Evolutionary conservation across 2,329 filamentous ascomycete species (phyloP), one percentile per base, ranked within the genome.

Genomic region (Monosporascus sp.): DNA sequence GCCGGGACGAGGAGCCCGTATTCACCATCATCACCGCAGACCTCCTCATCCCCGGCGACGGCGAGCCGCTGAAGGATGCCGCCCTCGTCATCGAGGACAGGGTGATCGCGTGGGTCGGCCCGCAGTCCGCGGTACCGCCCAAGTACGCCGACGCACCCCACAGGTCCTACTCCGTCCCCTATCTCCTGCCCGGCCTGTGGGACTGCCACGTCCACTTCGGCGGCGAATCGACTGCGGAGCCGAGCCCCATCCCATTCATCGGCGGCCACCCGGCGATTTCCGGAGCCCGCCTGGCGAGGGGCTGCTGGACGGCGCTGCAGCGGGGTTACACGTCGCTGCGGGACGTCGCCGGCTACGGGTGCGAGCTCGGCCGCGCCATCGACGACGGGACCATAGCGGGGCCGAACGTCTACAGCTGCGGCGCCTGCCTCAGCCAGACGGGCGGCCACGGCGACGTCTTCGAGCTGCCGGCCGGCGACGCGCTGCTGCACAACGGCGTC

Each of bases 71-170:
- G 17, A 41, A 57, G 5, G 51, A 73, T 14, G 69, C 64, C 22
- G 67, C 68, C 2, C 63, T 74, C 8, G 71, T 72, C 16, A 63
- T 74, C 24, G 62, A 71, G 49, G 62, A 65, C 56, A 67, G 68
- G 46, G 57, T 68, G 40, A 74, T 74, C 53, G 67, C 63, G 37
- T 75, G 72, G 72, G 63, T 73, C 41, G 72, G 73, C 48, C 37
- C 64, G 2, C 58, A 65, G 24, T 49, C 59, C 38, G 47, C 60
- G 16, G 41, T 74, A 5, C 67, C 67, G 0, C 46, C 55, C 2
- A 60, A 63, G 8, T 73, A 71, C 60, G 63, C 60, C 6, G 52
- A 61, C 6, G 59, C 55, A 2, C 55, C 64, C 3, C 64, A 69
- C 53, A 61, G 59, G 37, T 52, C 47, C 24, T 67, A 60, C 59